Base-by-base conservation (phyloP, 176 grass and related monocot genomes). In the Paspalum notatum region DNA sequence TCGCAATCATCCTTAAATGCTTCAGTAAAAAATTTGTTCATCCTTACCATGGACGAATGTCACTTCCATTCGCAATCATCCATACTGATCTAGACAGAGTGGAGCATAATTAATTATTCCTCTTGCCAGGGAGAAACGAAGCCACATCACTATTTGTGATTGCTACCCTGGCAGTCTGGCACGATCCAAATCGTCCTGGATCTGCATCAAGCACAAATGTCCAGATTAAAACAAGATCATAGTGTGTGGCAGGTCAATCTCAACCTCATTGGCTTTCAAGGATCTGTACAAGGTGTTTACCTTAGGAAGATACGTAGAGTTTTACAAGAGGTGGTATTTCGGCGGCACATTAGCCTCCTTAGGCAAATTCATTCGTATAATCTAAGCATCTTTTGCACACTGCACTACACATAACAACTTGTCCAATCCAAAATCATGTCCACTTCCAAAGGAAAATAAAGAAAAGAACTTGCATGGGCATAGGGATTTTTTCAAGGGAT, bases 21-120 rank as follows among this genome's bases (percentile, higher is more conserved):
- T 84, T 51, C 24, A 73, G 74, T 48, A 5, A 7, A 57, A 41
- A n/a, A 78, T 80, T 65, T 66, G 12, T 5, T 39, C 37, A 17
- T 22, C 15, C 80, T 87, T 97, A 97, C 93, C 93, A 97, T 49
- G 90, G 90, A 62, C 90, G 88, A 76, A 97, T 97, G 80, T 93
- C 93, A 37, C 93, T 97, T 87, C 90, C 93, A 84, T 97, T 97
- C 62, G 92, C 90, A 82, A 91, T 84, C 62, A 97, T 32, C 32
- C 32, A 89, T 44, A 97, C 84, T 17, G 78, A 43, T 42, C 85
- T 78, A 3, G 32, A 32, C 32, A 68, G 67, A 60, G n/a, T 8
- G 26, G 47, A 83, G 56, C 2, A 60, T 17, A 47, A 67, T 71
- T 37, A 62, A 98, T 92, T 92, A 56, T 95, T 85, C 45, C 61